A percentile compares a stretch with the other conserved stretches of the same genome.
phyloP scores from a whole-genome alignment of 495 filamentous ascomycete species.

The Durotheca rogersii region DNA sequence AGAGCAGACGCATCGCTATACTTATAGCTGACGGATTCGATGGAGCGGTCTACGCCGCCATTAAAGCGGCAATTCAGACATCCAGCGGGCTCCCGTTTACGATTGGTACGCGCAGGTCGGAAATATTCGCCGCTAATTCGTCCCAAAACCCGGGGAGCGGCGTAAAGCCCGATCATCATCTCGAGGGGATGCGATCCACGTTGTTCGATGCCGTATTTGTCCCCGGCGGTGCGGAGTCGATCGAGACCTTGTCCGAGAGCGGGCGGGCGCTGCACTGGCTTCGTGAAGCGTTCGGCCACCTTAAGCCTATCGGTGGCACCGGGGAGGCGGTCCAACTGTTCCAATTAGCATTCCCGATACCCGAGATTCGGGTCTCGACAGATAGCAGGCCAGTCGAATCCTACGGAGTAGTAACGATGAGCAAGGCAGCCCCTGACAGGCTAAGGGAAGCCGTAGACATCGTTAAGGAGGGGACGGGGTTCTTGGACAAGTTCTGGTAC shows the following conservation, averaged over 20 bases:
- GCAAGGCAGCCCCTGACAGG: constrained; percentile 50
- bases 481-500: constrained; percentile 64
- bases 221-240: constrained; percentile 68
- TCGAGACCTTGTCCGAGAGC: constrained; percentile 61
- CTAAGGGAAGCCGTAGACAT: constrained; percentile 58
- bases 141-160: constrained; percentile 48
- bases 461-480: constrained; percentile 60
- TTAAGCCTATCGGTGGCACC: constrained; percentile 75
- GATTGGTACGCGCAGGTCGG: constrained; percentile 62
- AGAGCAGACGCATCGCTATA: constrained; percentile 71
- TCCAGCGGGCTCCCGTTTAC: constrained; percentile 69
- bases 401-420: constrained; percentile 70
- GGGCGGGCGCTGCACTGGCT: constrained; percentile 83
- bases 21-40: constrained; percentile 83
- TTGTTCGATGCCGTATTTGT: constrained; percentile 85
- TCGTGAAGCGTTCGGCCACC: constrained; percentile 76
- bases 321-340: constrained; percentile 71
- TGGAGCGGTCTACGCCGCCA: constrained; percentile 58
- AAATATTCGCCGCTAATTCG: constrained; percentile 60
- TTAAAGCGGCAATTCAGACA: constrained; percentile 61
- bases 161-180: constrained; percentile 73
- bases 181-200: constrained; percentile 79
- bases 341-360: constrained; percentile 55
- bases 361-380: constrained; percentile 51
- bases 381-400: constrained; percentile 58